Conservation (phyloP, 1,139 yeast genomes). For the Pichia sp. region DNA sequence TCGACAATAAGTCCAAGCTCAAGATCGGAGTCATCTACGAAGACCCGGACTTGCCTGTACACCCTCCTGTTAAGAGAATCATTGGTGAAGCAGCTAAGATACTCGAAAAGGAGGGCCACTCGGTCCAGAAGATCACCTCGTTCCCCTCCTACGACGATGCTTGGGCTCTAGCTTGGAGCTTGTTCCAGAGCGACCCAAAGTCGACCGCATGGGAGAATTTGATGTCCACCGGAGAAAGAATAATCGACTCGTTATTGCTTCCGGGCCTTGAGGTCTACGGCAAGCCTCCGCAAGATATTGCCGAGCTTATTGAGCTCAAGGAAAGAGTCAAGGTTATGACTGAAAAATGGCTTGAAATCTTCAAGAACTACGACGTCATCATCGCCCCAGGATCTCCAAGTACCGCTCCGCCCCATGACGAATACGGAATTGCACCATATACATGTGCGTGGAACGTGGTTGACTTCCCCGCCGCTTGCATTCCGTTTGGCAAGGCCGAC, state of each 20-base stretch:
- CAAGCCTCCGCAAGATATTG: slow-evolving; percentile 49
- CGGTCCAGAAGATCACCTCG: slow-evolving; percentile 46
- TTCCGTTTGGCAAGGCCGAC: slow-evolving; percentile 62
- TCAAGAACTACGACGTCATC: slow-evolving; percentile 57
- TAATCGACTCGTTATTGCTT: slow-evolving; percentile 51
- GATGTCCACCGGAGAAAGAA: slow-evolving; percentile 35
- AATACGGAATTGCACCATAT: slow-evolving; percentile 48
- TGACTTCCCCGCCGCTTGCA: slow-evolving; percentile 55
- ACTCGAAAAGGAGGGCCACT: slow-evolving; percentile 39
- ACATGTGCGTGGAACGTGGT: slow-evolving; percentile 61
- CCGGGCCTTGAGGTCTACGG: slow-evolving; percentile 52
- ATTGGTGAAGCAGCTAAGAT: slow-evolving; percentile 37
- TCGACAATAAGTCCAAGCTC: slow-evolving; percentile 39
- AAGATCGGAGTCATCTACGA: slow-evolving; percentile 36
- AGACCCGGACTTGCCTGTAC: slow-evolving; percentile 42
- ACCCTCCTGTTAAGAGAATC: slow-evolving; percentile 53
- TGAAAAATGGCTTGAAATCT: slow-evolving; percentile 5
- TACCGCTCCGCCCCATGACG: slow-evolving; percentile 53
- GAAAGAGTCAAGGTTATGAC: not conserved
- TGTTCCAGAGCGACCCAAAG: slow-evolving; percentile 59
- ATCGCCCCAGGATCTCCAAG: slow-evolving; percentile 64
- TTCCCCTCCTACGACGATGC: slow-evolving; percentile 42
- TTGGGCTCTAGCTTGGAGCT: slow-evolving; percentile 44
- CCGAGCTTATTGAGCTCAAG: slow-evolving; percentile 38
- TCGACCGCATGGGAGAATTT: slow-evolving; percentile 39